Base-by-base conservation (phyloP, 768 basidiomycete species). In the Boletus rubropictus region DNA sequence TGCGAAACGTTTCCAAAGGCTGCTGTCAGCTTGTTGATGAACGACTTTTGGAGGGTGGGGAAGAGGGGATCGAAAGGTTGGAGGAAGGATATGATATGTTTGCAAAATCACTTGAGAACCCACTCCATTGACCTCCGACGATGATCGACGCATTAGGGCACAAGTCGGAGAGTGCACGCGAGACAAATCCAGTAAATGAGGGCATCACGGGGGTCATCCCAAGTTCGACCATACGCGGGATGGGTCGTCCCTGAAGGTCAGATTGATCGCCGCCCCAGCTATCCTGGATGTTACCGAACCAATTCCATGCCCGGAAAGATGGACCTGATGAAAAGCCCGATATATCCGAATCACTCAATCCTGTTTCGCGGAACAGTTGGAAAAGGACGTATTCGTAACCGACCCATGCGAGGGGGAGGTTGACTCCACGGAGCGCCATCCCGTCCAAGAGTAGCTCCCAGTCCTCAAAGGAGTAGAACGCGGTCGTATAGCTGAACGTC, bases 121-220 rank as follows among this genome's bases (percentile, higher is more conserved):
- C 68, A 14, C 20, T 10, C 72, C 72, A 73, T 29, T 60, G 59
- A 39, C 62, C 59, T 7, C 70, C 71, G 31, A 57, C 45, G 36
- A 69, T 54, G 56, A 72, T 62, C 1, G 65, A 62, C 10, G 68
- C 63, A 41, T 69, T 67, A 8, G 69, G 68, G 38, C 66, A 65
- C 18, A 65, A 32, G 10, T 35, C 42, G 0, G 60, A 29, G 24
- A 73, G 45, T 11, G 65, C 65, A 17, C 39, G 58, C 1, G 72
- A 72, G 18, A 72, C 67, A 48, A 73, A 73, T 5, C 72, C 72
- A 5, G 70, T 69, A 52, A 73, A 72, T 1, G 71, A 60, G 5
- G 71, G 71, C 37, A 73, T 58, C 8, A 71, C 65, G 14, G 70
- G 72, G 7, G 64, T 72, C 72, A 73, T 73, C 5, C 71, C 71